Evolutionary conservation across 306 rosid genomes (phyloP), one percentile per base, ranked within the genome.

Genomic region (Biancaea sappan): DNA sequence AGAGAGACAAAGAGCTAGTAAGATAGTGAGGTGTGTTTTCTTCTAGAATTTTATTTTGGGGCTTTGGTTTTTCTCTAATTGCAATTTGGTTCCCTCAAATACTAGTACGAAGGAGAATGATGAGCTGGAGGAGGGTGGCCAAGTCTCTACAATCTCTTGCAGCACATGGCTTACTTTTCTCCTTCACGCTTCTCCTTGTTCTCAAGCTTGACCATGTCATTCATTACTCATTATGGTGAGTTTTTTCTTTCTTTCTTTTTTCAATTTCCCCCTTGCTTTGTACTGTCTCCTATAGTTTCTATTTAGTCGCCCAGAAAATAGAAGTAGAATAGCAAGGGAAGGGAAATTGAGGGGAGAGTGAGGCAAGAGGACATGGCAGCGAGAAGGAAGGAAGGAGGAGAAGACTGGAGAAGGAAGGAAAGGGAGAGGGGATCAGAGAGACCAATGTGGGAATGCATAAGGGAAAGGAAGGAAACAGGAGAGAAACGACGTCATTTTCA

Each of bases 101-200:
- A 89, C 74, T 91, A 78, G 83, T 79, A 64, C 82, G 69, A 76
- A 70, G 86, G 68, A 87, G 90, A 72, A 82, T 88, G 40, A 86
- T 86, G 88, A 89, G 91, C 64, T 91, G 96, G 98, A 83, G 91
- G 63, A 86, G 92, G 69, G 97, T 86, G 50, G 85, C 80, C 0
- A 84, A 83, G 82, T 82, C 96, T 29, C 63, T 93, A 5, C 88
- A 82, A 70, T 86, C 92, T 58, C 78, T 93, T 24, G 10, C 79
- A 3, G 93, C 97, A 8, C 93, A 89, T 74, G 78, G 81, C 16
- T 79, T 88, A 18, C 96, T 93, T 54, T 88, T 89, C 72, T 68
- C 91, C 54, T 93, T 91, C 88, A 77, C 96, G 60, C 59, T 89
- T 53, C 46, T 83, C 4, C 91, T 93, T 64, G 84, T 81, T 31